Evolutionary conservation across 2,329 filamentous ascomycete species (phyloP), one percentile per base, ranked within the genome.

Genomic region (Chalaropsis thielavioides): DNA sequence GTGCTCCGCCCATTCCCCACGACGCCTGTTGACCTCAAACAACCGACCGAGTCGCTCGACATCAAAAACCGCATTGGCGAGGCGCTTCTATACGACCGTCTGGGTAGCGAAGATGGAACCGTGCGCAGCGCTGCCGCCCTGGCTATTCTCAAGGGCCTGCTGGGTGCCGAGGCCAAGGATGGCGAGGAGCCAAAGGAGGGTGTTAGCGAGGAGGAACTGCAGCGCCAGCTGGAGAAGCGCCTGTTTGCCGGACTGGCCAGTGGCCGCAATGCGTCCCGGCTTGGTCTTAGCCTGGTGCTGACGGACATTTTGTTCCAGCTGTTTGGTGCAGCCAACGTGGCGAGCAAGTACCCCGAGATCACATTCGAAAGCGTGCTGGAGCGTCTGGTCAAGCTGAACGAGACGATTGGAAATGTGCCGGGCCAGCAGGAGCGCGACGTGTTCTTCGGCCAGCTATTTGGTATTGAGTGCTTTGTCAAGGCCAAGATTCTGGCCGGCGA

Each of bases 231-330:
- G 38, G 81, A 84, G 68, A 82, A 83, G 72, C 81, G 88, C 31
- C 79, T 99, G 44, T 90, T 96, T 73, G 85, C 89, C 64, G 94
- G 94, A 49, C 83, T 97, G 19, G 91, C 92, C 68, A 96, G 91
- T 73, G 87, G 90, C 64, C 86, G 90, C 66, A 96, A 96, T 76
- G 90, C 89, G 13, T 90, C 92, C 19, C 83, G 94, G 31, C 77
- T 94, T 62, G 94, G 94, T 2, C 96, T 95, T 73, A 95, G 90
- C 64, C 80, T 96, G 64, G 92, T 92, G 0, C 77, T 97, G 69
- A 88, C 91, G 0, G 92, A 96, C 74, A 77, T 95, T 8, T 73
- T 96, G 56, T 80, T 83, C 3, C 84, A 92, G 71, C 75, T 92
- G 4, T 88, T 88, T 71, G 83, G 83, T 1, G 75, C 78, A 49